Evolutionary conservation across 2,329 filamentous ascomycete species (phyloP), one percentile per base, ranked within the genome.

Genomic region (Fusarium albidum): DNA sequence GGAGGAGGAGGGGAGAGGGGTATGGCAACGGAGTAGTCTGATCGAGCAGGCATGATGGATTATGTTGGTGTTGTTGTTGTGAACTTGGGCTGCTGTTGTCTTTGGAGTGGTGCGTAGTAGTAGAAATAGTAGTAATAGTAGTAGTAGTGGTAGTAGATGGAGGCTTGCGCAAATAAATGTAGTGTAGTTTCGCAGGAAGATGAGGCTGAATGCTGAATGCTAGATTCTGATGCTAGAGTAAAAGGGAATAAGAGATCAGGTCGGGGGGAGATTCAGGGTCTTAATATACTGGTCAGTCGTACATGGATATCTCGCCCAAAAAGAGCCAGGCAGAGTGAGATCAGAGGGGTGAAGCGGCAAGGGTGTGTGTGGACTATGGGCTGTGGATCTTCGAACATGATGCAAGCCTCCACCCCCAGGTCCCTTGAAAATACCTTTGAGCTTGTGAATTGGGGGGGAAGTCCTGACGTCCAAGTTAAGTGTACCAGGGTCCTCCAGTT

Each of bases 1-100:
- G 73, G 75, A 44, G 75, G 73, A 63, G 73, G 68, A 18, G 72
- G 69, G 47, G 73, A 75, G 53, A 64, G 57, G 52, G 74, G 72
- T 43, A 76, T 71, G 58, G 68, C 66, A 33, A 71, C 65, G 48
- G 71, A 65, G 50, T 70, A 74, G 75, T 69, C 79, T 75, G 75
- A 70, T 35, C 67, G 65, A 61, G 68, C 66, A 49, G 75, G 74
- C 75, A 77, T 77, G 53, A 53, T 63, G 55, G 33, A 35, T 59
- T 55, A 32, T 15, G 29, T 31, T 71, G 66, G 51, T 48, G 49
- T 35, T 17, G 41, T 39, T 55, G 31, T 21, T 49, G 37, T 37
- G 35, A 32, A 41, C 26, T 12, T 40, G 26, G 14, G 31, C 27
- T 29, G 33, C 27, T 37, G 25, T 40, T 21, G 14, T 21, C 21